Conservation (phyloP, 164 flowering plant genomes). For the Vitis rotundifolia region DNA sequence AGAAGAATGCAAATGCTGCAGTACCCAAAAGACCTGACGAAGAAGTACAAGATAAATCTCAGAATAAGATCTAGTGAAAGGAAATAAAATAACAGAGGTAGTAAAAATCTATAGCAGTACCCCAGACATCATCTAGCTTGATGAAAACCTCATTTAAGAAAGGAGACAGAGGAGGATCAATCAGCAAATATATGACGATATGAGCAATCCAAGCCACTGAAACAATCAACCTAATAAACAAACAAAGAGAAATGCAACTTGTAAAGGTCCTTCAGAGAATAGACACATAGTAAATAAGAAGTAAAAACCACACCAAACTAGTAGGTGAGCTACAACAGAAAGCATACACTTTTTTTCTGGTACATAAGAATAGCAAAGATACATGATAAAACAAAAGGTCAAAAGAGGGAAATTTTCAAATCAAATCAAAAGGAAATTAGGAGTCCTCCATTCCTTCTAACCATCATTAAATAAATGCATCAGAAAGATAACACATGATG, state of each 20-base stretch:
- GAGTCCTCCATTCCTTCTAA: no score
- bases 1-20: constrained; percentile 96
- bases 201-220: constrained; percentile 98
- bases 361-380: no score
- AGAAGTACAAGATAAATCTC: constrained; percentile 14
- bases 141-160: constrained; percentile 93
- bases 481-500: no score
- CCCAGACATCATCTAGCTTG: constrained; percentile 93
- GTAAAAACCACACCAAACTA: not conserved
- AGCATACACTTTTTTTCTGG: no score
- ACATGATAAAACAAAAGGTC: no score
- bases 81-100: not conserved
- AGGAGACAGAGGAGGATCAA: constrained; percentile 86
- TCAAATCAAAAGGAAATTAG: no score
- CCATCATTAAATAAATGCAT: no score
- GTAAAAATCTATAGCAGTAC: constrained; percentile 32
- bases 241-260: not conserved
- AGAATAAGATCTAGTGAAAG: constrained; percentile 9
- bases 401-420: no score
- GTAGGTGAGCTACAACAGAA: not conserved
- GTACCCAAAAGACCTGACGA: constrained; percentile 92
- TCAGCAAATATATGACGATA: constrained; percentile 81
- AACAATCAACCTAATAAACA: constrained; percentile 69
- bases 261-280: not conserved
- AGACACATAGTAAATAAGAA: not conserved